Evolutionary conservation across 2,329 filamentous ascomycete species (phyloP).

Genomic region (Aspergillus bombycis): DNA sequence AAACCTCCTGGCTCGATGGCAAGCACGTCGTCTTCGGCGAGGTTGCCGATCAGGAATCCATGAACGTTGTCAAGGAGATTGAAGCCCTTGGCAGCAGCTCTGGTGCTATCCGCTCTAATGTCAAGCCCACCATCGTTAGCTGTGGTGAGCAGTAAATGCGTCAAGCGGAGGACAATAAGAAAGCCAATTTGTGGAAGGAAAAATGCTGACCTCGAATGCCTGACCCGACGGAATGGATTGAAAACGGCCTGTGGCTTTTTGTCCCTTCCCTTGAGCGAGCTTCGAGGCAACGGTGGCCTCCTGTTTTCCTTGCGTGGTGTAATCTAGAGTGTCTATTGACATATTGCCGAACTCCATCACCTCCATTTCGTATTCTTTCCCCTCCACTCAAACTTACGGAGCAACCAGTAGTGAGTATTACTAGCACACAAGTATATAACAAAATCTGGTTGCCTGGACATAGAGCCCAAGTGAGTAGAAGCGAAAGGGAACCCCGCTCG

Average conservation of each 20-base stretch:
- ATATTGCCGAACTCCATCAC: conserved; percentile 10
- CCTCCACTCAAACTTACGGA: background rate
- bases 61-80: conserved; percentile 60
- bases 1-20: conserved; percentile 68
- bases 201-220: background rate
- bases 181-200: conserved; percentile 7
- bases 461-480: background rate
- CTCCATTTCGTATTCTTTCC: background rate
- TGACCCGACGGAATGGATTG: background rate
- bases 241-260: background rate
- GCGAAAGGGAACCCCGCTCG: conserved; percentile 4
- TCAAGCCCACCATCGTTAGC: conserved; percentile 59
- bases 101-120: conserved; percentile 55
- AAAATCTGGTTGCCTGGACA: background rate
- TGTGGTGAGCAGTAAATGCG: conserved; percentile 51
- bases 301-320: conserved; percentile 26
- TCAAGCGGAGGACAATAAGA: background rate
- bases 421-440: background rate
- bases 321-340: conserved; percentile 34
- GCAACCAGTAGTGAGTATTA: background rate
- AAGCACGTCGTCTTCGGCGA: conserved; percentile 72
- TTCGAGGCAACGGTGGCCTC: conserved; percentile 12
- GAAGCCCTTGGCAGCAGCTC: conserved; percentile 61
- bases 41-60: conserved; percentile 59
- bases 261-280: background rate